Base-by-base conservation (phyloP, 2,329 filamentous ascomycete species). In the Metarhizium rileyi region DNA sequence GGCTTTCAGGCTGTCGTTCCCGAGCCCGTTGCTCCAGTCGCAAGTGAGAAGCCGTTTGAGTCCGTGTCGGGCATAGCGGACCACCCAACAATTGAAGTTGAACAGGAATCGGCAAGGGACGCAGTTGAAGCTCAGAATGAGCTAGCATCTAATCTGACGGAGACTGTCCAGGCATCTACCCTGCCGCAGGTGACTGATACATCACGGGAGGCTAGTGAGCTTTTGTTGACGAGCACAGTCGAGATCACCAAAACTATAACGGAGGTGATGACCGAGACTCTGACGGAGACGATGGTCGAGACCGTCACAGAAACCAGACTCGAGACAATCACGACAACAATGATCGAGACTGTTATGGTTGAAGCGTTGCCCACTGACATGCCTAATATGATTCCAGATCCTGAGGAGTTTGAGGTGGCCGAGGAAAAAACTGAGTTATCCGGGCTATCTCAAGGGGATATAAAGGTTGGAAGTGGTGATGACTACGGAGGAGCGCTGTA, bases 281-380 rank as follows among this genome's bases (percentile, higher is more conserved):
- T 58, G 35, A 61, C 60, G 9, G 63, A 69, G 51, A 68, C 61
- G 1, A 53, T 59, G 41, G 33, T 52, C 22, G 25, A 50, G 48
- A 50, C 51, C 5, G 41, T 45, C 16, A 50, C 52, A 26, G 47
- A 8, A 33, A 33, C 30, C 9, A 16, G 10, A 12, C 16, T 33
- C 10, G 30, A 33, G 10, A 33, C 30, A 5, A 49, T 59, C 36
- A 61, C 60, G 9, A 63, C 69, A 51, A 68, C 61, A 1, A 53
- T 59, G 41, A 33, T 52, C 14, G 25, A 50, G 48, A 50, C 51
- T 3, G 45, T 47, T 20, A 50, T 52, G 27, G 48, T 56, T 14
- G 46, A 57, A 6, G 53, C 49, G 3, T 42, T 56, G 12, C 54
- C 52, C 22, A 53, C 45, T 3, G 43, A 55, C 40, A 50, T 42